These are phyloP conservation scores for Fusarium pseudograminearum DNA, from an alignment of 2,329 filamentous ascomycete species.

Conservation along the genomic window DNA sequence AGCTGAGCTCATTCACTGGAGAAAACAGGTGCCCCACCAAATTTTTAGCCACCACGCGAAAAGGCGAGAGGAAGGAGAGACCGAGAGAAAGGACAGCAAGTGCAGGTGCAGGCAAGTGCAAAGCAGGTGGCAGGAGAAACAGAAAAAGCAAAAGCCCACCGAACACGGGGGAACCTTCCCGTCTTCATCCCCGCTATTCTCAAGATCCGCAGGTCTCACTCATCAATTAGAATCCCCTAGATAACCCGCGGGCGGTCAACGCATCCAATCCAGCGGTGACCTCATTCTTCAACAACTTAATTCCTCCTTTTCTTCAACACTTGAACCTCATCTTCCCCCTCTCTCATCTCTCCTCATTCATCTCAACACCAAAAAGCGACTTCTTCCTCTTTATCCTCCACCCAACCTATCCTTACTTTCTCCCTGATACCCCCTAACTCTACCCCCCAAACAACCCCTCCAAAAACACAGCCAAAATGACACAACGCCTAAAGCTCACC, in stretches of 20 bases:
- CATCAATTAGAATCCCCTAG: slow-evolving; percentile 2
- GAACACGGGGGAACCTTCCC: slow-evolving; percentile 36
- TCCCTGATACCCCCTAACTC: not conserved
- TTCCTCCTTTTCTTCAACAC: not conserved
- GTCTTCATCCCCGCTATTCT: slow-evolving; percentile 19
- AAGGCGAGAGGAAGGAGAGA: not conserved
- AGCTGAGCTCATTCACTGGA: slow-evolving; percentile 5
- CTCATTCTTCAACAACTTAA: slow-evolving; percentile 33
- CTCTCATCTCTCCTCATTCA: not conserved
- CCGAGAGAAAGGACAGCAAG: not conserved
- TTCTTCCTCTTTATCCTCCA: not conserved
- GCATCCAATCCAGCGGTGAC: slow-evolving; percentile 31
- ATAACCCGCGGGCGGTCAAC: slow-evolving; percentile 41
- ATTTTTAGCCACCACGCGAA: slow-evolving; percentile 25
- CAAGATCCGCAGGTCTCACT: slow-evolving; percentile 6
- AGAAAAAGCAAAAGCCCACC: slow-evolving; percentile 14
- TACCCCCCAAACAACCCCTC: not conserved
- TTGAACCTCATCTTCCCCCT: not conserved
- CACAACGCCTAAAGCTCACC: slow-evolving; percentile 47
- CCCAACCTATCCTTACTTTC: not conserved
- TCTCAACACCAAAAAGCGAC: slow-evolving; percentile 10
- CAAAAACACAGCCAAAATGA: slow-evolving; percentile 20
- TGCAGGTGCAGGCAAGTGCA: not conserved
- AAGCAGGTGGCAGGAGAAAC: not conserved
- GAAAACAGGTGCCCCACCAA: slow-evolving; percentile 1